phyloP scores from a whole-genome alignment of 768 basidiomycete species.

The Phylloporus arenicola region DNA sequence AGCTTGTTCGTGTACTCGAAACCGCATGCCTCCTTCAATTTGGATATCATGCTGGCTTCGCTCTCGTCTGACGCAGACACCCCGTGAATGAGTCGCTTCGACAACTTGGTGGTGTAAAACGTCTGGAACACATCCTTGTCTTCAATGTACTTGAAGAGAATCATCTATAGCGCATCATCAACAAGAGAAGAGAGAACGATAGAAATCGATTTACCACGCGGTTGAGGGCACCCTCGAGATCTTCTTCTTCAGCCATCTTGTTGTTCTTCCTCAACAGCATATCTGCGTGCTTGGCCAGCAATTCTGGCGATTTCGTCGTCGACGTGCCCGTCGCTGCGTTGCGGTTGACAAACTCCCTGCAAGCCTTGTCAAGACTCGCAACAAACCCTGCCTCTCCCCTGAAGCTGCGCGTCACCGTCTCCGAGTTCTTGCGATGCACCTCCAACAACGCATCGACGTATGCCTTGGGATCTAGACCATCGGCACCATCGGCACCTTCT shows the following conservation, averaged over 20 bases:
- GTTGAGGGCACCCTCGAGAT: constrained; percentile 84
- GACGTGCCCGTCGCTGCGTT: constrained; percentile 88
- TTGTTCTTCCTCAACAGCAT: constrained; percentile 88
- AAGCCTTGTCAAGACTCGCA: constrained; percentile 90
- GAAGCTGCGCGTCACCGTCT: constrained; percentile 85
- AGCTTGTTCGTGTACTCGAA: constrained; percentile 97
- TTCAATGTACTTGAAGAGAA: constrained; percentile 95
- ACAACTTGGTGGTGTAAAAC: constrained; percentile 93
- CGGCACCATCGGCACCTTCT: constrained; percentile 48
- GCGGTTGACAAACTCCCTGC: constrained; percentile 90
- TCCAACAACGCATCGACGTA: constrained; percentile 92
- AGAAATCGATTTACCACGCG: constrained; percentile 61
- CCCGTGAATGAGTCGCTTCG: constrained; percentile 85
- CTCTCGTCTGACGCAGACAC: constrained; percentile 94
- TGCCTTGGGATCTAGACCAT: constrained; percentile 81
- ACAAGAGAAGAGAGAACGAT: neutral
- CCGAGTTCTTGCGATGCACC: constrained; percentile 87
- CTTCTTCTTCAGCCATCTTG: constrained; percentile 89
- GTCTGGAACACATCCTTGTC: constrained; percentile 99
- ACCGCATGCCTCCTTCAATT: constrained; percentile 93
- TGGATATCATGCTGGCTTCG: constrained; percentile 96
- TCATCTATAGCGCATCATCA: constrained; percentile 58
- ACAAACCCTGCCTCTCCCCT: constrained; percentile 91
- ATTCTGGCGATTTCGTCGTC: constrained; percentile 81
- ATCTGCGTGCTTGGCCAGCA: constrained; percentile 90